Base-by-base conservation (phyloP, 495 filamentous ascomycete species). In the Hypoxylon intermedium region DNA sequence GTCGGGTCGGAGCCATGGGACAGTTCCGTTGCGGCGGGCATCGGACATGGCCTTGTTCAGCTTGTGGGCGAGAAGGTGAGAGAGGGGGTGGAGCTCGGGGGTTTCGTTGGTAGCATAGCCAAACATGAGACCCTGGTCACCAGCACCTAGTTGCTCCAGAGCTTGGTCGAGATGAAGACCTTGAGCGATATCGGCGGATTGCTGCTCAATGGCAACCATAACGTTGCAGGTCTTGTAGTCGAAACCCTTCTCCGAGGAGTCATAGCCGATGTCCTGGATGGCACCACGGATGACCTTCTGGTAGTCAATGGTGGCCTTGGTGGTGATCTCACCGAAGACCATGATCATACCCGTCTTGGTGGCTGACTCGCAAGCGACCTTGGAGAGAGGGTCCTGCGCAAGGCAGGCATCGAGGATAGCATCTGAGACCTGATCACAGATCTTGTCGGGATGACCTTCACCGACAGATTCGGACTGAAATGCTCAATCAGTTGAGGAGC, bases 71-170 rank as follows among this genome's bases (percentile, higher is more conserved):
- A 97, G 85, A 52, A 92, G 85, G 67, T 97, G 81, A 63, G 94
- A 97, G 71, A 98, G 81, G 60, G 94, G 94, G 72, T 98, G 88
- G 61, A 94, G 86, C 81, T 98, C 93, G 59, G 94, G 94, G 71
- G 94, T 98, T 85, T 98, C 94, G 69, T 98, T 93, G 74, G 94
- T 96, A 72, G 94, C 94, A 87, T 98, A 98, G 66, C 94, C 94
- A 79, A 98, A 98, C 94, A 98, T 98, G 84, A 98, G 97, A 83
- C 94, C 94, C 83, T 98, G 94, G 81, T 98, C 94, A 89, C 94
- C 94, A 54, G 94, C 94, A 80, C 94, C 94, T 60, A 98, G 86
- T 79, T 96, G 88, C 87, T 98, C 94, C 57, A 98, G 87, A 64
- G 90, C 92, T 80, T 97, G 83, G 47, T 98, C 94, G 72, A 94